Evolutionary conservation across 306 rosid genomes (phyloP), one percentile per base, ranked within the genome.

Genomic region (Oxytropis ochrocephala): DNA sequence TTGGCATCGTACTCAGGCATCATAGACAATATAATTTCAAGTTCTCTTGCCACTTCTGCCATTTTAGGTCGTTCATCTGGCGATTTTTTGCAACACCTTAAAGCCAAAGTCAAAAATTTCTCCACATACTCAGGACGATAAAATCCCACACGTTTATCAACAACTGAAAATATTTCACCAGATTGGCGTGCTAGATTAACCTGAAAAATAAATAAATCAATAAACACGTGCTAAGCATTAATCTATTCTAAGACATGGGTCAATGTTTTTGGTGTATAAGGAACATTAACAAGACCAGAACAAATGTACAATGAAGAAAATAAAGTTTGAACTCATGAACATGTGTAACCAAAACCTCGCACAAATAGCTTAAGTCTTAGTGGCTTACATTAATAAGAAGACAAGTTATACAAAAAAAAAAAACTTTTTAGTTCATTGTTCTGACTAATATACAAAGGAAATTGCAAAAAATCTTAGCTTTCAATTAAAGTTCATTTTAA

Each of bases 1-100:
- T 44, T 76, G 39, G 56, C 59, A 69, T 87, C 79, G 0, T 80
- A 78, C 49, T 85, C 89, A 0, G 95, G 84, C 74, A 89, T 64
- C 95, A 87, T 78, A 39, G 67, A 47, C 80, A 80, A 85, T 17
- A 95, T 83, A 52, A 51, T 78, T 56, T 91, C 97, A 0, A 95
- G 96, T 74, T 83, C 92, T 35, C 96, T 82, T 41, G 84, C 95
- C 8, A 95, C 96, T 70, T 91, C 88, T 5, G 75, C 73, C 95
- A 91, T 91, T 53, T 88, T 91, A 35, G 97, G 97, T 39, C 99
- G 52, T 8, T 78, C 85, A 62, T 89, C 87, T n/a, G 99, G 83
- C 9, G 62, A 78, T 4, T 95, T 89, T 65, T 83, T 77, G 87
- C 97, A 91, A 60, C 96, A 95, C 77, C 72, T 87, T 11, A 95